Evolutionary conservation across 495 filamentous ascomycete genomes (phyloP).

Genomic region (Penicillium macrosclerotiorum): DNA sequence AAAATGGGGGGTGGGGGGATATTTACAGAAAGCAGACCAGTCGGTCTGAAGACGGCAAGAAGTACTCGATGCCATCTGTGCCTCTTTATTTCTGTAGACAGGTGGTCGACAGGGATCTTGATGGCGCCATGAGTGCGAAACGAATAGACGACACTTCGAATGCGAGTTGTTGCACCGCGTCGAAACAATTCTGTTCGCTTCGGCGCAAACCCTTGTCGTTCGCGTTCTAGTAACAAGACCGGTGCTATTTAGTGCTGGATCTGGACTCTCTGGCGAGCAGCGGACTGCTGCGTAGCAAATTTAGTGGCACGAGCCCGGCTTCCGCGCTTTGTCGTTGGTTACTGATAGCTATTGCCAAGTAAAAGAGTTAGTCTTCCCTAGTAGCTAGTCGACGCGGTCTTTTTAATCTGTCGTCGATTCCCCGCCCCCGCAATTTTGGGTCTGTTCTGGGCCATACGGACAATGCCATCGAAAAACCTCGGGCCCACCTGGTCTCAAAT

Average conservation of each 20-base stretch:
- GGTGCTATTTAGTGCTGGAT: constrained; percentile 3
- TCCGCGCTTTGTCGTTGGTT: background rate
- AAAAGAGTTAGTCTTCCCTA: background rate
- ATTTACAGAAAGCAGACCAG: background rate
- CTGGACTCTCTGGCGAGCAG: background rate
- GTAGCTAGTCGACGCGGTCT: background rate
- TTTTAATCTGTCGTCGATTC: background rate
- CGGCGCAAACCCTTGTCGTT: constrained; percentile 14
- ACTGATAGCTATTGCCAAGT: background rate
- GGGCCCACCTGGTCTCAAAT: background rate
- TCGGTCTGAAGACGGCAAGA: constrained; percentile 1
- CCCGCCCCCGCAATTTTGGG: no score
- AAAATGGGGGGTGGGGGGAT: constrained; percentile 2
- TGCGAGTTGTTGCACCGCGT: constrained; percentile 7
- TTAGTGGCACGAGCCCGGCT: background rate
- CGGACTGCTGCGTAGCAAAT: background rate
- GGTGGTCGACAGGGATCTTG: constrained; percentile 11
- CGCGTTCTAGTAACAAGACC: constrained; percentile 5
- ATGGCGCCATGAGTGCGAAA: constrained; percentile 14
- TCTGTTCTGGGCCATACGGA: no score
- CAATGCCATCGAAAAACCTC: background rate
- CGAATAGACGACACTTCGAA: background rate
- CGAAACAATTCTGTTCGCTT: constrained; percentile 6
- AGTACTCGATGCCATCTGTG: constrained; percentile 5
- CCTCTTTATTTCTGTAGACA: constrained; percentile 3